phyloP scores from a whole-genome alignment of 2,329 filamentous ascomycete genomes.

The Colletotrichum sp. region DNA sequence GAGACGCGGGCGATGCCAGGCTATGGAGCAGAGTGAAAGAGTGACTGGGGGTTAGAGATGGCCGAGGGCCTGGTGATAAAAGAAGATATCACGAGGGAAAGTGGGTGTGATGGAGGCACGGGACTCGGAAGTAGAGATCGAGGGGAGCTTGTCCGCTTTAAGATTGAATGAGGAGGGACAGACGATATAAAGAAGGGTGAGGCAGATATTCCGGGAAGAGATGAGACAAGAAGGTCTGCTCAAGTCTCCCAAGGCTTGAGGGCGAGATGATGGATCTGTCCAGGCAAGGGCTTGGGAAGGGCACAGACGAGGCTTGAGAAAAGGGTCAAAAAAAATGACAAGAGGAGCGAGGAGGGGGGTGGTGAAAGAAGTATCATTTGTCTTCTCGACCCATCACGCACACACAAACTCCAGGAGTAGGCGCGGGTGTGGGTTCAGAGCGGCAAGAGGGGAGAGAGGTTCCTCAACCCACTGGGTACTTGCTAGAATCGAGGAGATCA shows the following conservation, averaged over 20 bases:
- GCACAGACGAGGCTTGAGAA: conserved; percentile 21
- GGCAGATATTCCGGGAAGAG: conserved; percentile 12
- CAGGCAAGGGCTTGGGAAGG: conserved; percentile 20
- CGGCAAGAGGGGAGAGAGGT: not conserved
- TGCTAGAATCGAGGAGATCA: conserved; percentile 21
- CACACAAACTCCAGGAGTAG: not conserved
- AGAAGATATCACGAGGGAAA: conserved; percentile 27
- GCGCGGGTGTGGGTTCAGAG: conserved; percentile 20
- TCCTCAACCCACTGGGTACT: conserved; percentile 7
- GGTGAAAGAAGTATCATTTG: conserved; percentile 20
- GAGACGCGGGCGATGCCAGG: not conserved
- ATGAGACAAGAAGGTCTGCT: conserved; percentile 16
- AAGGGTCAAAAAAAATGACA: conserved; percentile 13
- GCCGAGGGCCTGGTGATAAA: conserved; percentile 21
- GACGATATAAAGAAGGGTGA: conserved; percentile 14
- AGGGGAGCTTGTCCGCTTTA: conserved; percentile 30
- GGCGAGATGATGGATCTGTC: conserved; percentile 21
- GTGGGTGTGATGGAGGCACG: conserved; percentile 27
- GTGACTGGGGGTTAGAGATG: conserved; percentile 22
- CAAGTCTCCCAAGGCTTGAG: conserved; percentile 16
- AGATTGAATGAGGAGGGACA: conserved; percentile 25
- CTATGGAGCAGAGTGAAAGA: conserved; percentile 11
- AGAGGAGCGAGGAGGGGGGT: conserved; percentile 8
- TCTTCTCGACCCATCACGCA: conserved; percentile 12
- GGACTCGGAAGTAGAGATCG: conserved; percentile 23